Conservation (phyloP, 2,329 filamentous ascomycete species). For the Cercospora sp. region DNA sequence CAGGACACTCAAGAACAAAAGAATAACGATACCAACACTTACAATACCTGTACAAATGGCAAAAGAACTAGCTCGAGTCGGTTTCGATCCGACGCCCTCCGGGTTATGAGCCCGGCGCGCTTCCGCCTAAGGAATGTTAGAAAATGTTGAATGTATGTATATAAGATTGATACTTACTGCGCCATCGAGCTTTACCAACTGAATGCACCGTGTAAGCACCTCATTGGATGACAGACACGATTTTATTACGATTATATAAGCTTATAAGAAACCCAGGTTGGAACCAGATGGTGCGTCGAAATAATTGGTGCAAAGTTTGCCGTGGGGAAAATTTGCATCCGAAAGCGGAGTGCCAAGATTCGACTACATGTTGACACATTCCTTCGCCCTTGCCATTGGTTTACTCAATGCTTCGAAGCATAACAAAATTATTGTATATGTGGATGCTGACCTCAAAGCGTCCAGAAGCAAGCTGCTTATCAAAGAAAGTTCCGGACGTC, state of each 20-base stretch:
- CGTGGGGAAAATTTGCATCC: neutral
- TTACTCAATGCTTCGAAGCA: neutral
- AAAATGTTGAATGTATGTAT: neutral
- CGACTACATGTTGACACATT: neutral
- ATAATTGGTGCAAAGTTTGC: neutral
- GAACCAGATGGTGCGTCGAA: neutral
- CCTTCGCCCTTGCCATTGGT: neutral
- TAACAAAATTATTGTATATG: neutral
- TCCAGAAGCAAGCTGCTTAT: too few species aligned
- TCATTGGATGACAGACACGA: neutral
- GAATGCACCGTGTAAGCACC: neutral
- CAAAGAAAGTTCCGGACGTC: too few species aligned
- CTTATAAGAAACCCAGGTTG: neutral
- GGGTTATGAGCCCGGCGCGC: constrained; percentile 21
- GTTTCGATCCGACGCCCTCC: constrained; percentile 20
- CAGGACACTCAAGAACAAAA: neutral
- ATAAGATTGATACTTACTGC: neutral
- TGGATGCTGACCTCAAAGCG: neutral
- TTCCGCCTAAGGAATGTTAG: neutral
- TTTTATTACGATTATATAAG: neutral
- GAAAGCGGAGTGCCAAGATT: neutral
- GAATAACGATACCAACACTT: neutral
- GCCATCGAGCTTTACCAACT: neutral
- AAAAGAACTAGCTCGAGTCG: constrained; percentile 5
- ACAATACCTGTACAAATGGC: neutral